Conservation (phyloP, 768 basidiomycete genomes). For the Russula emetica region DNA sequence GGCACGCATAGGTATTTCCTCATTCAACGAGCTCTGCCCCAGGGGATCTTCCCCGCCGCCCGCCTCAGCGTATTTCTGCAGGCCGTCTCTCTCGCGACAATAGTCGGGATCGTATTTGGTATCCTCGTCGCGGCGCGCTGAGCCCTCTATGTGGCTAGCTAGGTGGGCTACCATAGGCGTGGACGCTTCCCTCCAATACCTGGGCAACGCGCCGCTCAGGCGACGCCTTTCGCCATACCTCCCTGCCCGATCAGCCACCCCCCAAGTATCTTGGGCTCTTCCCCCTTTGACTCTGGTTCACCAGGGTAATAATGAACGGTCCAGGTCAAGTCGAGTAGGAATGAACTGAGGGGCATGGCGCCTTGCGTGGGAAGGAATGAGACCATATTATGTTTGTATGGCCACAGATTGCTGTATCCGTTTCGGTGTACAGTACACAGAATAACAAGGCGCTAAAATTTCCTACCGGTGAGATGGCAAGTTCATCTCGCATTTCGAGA, state of each 20-base stretch:
- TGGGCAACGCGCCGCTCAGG: not conserved
- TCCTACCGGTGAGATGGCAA: not conserved
- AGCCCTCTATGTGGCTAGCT: not conserved
- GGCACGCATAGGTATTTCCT: conserved; percentile 40
- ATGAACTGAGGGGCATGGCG: not conserved
- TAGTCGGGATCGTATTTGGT: conserved; percentile 39
- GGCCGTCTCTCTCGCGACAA: conserved; percentile 32
- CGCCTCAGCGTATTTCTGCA: conserved; percentile 36
- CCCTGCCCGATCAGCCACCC: not conserved
- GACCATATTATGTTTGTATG: not conserved
- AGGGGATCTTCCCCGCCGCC: conserved; percentile 43
- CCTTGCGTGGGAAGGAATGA: not conserved
- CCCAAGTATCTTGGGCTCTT: not conserved
- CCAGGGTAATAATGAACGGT: too few relatives aligned
- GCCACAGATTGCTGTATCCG: not conserved
- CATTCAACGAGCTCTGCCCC: conserved; percentile 38
- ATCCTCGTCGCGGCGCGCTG: conserved; percentile 33
- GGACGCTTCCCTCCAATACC: not conserved
- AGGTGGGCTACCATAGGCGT: not conserved
- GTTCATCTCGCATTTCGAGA: too few relatives aligned
- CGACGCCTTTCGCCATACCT: not conserved
- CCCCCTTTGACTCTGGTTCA: not conserved
- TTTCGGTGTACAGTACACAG: not conserved
- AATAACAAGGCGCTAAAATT: too few relatives aligned
- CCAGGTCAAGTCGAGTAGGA: not conserved